Evolutionary conservation across 2,329 filamentous ascomycete genomes (phyloP).

Genomic region (Curvularia lunata): DNA sequence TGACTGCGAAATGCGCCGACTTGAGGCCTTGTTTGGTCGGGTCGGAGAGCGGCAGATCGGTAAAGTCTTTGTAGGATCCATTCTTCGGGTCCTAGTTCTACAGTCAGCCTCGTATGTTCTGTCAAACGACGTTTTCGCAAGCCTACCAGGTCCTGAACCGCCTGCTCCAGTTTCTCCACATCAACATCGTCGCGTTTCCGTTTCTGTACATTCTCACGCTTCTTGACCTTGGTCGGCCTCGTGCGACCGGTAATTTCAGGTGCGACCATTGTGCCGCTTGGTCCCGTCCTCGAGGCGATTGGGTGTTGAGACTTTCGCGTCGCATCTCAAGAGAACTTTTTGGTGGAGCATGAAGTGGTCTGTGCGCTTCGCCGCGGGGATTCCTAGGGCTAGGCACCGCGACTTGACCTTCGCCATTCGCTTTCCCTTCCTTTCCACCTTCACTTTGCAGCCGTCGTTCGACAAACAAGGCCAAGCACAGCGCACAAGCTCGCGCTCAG

Average conservation of each 20-base stretch:
- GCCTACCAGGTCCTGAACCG: constrained; percentile 52
- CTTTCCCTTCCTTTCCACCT: neutral
- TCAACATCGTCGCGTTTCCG: constrained; percentile 62
- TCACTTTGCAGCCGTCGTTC: neutral
- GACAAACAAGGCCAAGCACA: neutral
- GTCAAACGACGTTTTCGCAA: neutral
- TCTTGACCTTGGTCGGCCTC: constrained; percentile 63
- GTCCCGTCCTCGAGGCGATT: constrained; percentile 4
- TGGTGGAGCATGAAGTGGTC: constrained; percentile 28
- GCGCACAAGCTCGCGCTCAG: neutral
- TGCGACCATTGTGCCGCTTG: constrained; percentile 36
- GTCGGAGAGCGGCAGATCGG: constrained; percentile 83
- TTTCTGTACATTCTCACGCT: constrained; percentile 58
- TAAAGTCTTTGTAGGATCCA: constrained; percentile 70
- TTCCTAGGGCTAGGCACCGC: constrained; percentile 8
- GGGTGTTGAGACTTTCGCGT: constrained; percentile 17
- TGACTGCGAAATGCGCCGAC: constrained; percentile 82
- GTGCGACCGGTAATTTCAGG: constrained; percentile 51
- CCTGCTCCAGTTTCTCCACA: constrained; percentile 54
- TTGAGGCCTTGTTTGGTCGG: constrained; percentile 80
- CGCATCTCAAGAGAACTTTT: constrained; percentile 34
- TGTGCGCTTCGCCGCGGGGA: constrained; percentile 36
- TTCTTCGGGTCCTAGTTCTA: constrained; percentile 64
- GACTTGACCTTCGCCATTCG: neutral
- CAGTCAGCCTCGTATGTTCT: constrained; percentile 1